A percentile compares a stretch with the other conserved stretches of the same genome.
Evolutionary conservation across 1,284 basidiomycete species (phyloP).

Genomic region (Mycena citricolor): DNA sequence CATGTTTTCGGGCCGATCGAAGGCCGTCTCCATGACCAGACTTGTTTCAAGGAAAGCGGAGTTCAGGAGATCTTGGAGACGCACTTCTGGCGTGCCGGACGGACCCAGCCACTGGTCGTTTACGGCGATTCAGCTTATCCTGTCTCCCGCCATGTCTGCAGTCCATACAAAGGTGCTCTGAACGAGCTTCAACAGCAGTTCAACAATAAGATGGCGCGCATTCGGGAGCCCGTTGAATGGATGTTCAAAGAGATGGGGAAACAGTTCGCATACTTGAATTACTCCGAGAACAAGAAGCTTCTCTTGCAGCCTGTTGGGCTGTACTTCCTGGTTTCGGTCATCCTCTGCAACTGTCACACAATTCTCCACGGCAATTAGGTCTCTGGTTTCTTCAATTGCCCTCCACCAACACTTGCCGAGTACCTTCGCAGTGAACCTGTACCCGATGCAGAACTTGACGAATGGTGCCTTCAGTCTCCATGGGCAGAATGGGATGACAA

Average conservation of each 20-base stretch:
- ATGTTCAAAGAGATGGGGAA: constrained; percentile 22
- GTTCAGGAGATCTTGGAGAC: constrained; percentile 15
- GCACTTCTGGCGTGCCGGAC: constrained; percentile 21
- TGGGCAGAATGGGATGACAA: too few relatives aligned
- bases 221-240: constrained; percentile 23
- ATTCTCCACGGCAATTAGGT: constrained; percentile 21
- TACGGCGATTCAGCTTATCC: constrained; percentile 17
- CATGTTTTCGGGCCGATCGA: constrained; percentile 26
- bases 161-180: constrained; percentile 16
- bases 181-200: constrained; percentile 8
- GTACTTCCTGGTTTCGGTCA: constrained; percentile 18
- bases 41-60: constrained; percentile 22
- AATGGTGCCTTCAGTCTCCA: constrained; percentile 12
- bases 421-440: constrained; percentile 10
- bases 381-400: constrained; percentile 8
- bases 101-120: too few relatives aligned
- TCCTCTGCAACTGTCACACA: constrained; percentile 21
- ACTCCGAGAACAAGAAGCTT: constrained; percentile 19
- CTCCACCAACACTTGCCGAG: constrained; percentile 8
- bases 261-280: constrained; percentile 23
- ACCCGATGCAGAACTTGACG: constrained; percentile 8
- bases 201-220: constrained; percentile 21
- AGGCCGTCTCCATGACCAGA: constrained; percentile 23
- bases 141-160: constrained; percentile 12
- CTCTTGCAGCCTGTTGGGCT: constrained; percentile 22